Percentiles rank a stretch among this genome's conserved stretches.
phyloP scores from a whole-genome alignment of 805 yeast species.

The Danielia oregonensis region DNA sequence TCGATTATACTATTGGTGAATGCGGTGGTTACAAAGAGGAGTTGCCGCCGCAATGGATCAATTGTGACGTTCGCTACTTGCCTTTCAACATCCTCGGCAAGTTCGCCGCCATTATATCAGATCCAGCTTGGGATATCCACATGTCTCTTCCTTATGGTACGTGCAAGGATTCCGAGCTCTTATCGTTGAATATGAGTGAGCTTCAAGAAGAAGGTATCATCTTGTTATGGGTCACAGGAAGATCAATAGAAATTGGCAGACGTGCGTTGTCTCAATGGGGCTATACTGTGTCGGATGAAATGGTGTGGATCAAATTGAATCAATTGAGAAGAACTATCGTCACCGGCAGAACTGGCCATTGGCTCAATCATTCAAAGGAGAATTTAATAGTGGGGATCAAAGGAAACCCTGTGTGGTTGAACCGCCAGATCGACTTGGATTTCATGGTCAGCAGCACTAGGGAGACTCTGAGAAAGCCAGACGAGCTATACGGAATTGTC shows the following conservation, averaged over 20 bases:
- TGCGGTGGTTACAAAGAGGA: slow-evolving; percentile 22
- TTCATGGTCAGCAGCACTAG: slow-evolving; percentile 77
- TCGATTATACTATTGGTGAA: slow-evolving; percentile 50
- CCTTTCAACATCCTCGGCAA: slow-evolving; percentile 72
- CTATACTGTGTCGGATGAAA: slow-evolving; percentile 68
- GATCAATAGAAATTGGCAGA: slow-evolving; percentile 87
- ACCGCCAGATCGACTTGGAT: slow-evolving; percentile 65
- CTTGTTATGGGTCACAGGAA: slow-evolving; percentile 91
- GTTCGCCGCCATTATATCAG: slow-evolving; percentile 80
- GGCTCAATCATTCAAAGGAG: slow-evolving; percentile 94
- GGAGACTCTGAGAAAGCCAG: slow-evolving; percentile 89
- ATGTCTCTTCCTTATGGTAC: slow-evolving; percentile 79
- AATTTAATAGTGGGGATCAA: slow-evolving; percentile 83
- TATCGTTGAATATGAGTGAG: slow-evolving; percentile 58
- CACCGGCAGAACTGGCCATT: slow-evolving; percentile 95
- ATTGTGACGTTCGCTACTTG: slow-evolving; percentile 73
- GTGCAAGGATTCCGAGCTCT: slow-evolving; percentile 71
- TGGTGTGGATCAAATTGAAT: slow-evolving; percentile 88
- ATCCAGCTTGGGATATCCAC: slow-evolving; percentile 97
- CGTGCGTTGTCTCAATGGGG: slow-evolving; percentile 80
- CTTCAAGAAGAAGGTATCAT: slow-evolving; percentile 83
- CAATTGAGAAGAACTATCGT: slow-evolving; percentile 85
- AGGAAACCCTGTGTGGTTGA: slow-evolving; percentile 75
- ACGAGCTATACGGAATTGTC: slow-evolving; percentile 78
- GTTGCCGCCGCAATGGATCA: slow-evolving; percentile 77